Evolutionary conservation across 2,329 filamentous ascomycete species (phyloP), one percentile per base, ranked within the genome.

Genomic region (Colletotrichum graminicola): DNA sequence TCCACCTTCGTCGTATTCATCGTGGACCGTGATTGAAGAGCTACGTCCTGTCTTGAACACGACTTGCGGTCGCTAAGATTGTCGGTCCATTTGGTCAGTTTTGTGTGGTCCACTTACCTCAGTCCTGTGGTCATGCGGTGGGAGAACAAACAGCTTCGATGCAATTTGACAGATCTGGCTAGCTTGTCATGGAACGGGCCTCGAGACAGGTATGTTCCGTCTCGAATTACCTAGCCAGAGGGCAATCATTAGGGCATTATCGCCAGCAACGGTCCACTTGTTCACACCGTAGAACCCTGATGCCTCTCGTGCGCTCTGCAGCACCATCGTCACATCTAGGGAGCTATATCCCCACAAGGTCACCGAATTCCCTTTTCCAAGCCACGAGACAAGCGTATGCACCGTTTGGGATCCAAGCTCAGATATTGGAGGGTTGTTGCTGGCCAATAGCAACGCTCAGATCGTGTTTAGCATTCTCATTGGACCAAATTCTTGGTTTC

Each of bases 401-500:
- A 51, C 52, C 34, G 39, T 55, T 11, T 21, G 14, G 36, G 65
- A 39, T 65, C n/a, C 29, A 52, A n/a, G 41, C 39, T 45, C 39
- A 47, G 7, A 34, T 29, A 14, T 47, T 57, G 45, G 52, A 54
- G 59, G 59, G 14, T 21, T 41, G 39, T 54, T 8, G 32, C 60
- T 73, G 76, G 77, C 80, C 79, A 82, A 82, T 78, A 75, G 73
- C 75, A 76, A 62, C 66, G 73, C 69, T 54, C 63, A 67, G 74
- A 74, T 64, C 73, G 61, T 73, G 74, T 60, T 57, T 34, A 55
- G 68, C 64, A 72, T 73, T 76, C 65, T 74, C 75, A 82, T 83
- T 83, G 81, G 81, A 76, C 72, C 77, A 77, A 79, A 80, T 79
- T 79, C 79, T 76, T 76, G 79, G 75, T 69, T 77, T 75, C 74